Conservation (phyloP, 2,329 filamentous ascomycete species). For the Trichophyton mentagrophytes region DNA sequence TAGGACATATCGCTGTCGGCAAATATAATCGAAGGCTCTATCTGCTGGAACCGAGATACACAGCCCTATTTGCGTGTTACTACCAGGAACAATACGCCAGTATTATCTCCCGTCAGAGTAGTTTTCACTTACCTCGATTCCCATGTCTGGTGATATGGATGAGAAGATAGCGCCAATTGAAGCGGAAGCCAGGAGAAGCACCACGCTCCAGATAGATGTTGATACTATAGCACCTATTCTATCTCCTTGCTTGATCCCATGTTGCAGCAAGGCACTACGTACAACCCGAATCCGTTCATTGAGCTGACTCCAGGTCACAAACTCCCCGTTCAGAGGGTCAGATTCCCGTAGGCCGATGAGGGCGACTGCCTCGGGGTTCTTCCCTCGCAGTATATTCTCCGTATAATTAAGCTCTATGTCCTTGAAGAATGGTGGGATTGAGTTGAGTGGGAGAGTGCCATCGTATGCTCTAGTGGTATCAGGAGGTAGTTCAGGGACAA, state of each 20-base stretch:
- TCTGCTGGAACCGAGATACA: slow-evolving; percentile 28
- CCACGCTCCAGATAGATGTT: slow-evolving; percentile 32
- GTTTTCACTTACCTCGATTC: slow-evolving; percentile 19
- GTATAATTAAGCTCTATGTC: slow-evolving; percentile 29
- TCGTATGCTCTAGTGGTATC: slow-evolving; percentile 27
- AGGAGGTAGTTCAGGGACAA: slow-evolving; percentile 25
- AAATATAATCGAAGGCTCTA: slow-evolving; percentile 30
- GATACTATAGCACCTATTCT: slow-evolving; percentile 31
- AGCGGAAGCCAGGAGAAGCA: slow-evolving; percentile 31
- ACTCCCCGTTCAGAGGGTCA: slow-evolving; percentile 24
- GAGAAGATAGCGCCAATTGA: slow-evolving; percentile 35
- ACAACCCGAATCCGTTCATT: slow-evolving; percentile 28
- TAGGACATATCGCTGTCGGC: slow-evolving; percentile 30
- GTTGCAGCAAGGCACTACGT: slow-evolving; percentile 26
- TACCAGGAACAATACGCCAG: neutral
- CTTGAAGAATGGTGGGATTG: slow-evolving; percentile 30
- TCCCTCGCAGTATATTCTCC: slow-evolving; percentile 30
- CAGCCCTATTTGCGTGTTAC: slow-evolving; percentile 16
- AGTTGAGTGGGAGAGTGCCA: slow-evolving; percentile 24
- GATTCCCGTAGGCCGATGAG: slow-evolving; percentile 31
- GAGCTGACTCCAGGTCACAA: slow-evolving; percentile 30
- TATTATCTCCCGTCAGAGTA: neutral
- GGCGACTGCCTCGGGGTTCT: slow-evolving; percentile 24
- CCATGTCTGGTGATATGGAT: slow-evolving; percentile 34
- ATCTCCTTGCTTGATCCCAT: slow-evolving; percentile 28